phyloP scores from a whole-genome alignment of 768 basidiomycete species.

The Lactarius tabidus region DNA sequence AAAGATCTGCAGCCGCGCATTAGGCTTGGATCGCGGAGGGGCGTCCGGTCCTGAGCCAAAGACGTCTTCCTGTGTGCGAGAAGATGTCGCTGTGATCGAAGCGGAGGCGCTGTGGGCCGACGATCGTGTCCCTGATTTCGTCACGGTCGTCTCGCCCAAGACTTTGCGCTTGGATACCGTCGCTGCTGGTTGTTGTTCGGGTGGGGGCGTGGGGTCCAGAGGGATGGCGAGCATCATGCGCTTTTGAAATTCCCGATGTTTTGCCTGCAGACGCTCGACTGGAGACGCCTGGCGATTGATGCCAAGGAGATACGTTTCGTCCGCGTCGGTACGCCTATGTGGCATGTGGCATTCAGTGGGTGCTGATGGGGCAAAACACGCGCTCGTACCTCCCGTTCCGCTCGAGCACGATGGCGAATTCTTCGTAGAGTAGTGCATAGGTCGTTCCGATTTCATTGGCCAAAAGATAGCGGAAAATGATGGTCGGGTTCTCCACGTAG shows the following conservation, averaged over 20 bases:
- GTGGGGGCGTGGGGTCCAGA: slow-evolving; percentile 26
- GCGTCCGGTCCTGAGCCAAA: slow-evolving; percentile 30
- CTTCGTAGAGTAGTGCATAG: slow-evolving; percentile 84
- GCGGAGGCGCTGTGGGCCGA: slow-evolving; percentile 30
- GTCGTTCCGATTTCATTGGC: slow-evolving; percentile 86
- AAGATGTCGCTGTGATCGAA: slow-evolving; percentile 24
- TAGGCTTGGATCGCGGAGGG: slow-evolving; percentile 39
- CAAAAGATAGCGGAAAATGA: slow-evolving; percentile 87
- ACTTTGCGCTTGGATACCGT: slow-evolving; percentile 39
- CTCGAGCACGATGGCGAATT: slow-evolving; percentile 83
- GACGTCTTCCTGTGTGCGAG: slow-evolving; percentile 29
- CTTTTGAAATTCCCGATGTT: slow-evolving; percentile 85
- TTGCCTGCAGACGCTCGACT: slow-evolving; percentile 69
- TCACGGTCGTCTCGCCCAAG: slow-evolving; percentile 41
- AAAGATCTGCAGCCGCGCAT: slow-evolving; percentile 63
- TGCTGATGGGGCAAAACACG: background rate
- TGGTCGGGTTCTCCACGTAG: slow-evolving; percentile 83
- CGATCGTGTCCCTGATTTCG: slow-evolving; percentile 26
- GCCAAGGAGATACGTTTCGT: slow-evolving; percentile 82
- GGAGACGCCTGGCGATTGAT: slow-evolving; percentile 81
- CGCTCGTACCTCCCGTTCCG: slow-evolving; percentile 65
- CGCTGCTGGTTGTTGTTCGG: slow-evolving; percentile 34
- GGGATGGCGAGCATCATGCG: slow-evolving; percentile 67
- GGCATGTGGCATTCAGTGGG: slow-evolving; percentile 8
- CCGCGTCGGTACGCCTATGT: slow-evolving; percentile 79